These are phyloP conservation scores for Bryum argenteum DNA, from an alignment of 225 moss, liverwort and hornwort species.

Conservation along the genomic window DNA sequence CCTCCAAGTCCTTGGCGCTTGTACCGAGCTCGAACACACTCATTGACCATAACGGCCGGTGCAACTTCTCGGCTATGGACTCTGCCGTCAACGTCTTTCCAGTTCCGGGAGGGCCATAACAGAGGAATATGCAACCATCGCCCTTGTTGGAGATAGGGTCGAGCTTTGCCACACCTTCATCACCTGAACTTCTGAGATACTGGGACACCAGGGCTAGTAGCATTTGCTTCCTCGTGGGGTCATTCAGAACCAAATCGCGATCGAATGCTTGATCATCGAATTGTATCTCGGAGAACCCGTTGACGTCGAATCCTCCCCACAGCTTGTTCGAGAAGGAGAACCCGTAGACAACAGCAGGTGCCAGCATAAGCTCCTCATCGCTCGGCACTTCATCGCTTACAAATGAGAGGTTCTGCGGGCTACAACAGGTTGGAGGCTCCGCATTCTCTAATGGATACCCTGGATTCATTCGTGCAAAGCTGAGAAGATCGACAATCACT, in stretches of 20 bases:
- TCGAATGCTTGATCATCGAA: constrained; percentile 61
- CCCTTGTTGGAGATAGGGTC: constrained; percentile 71
- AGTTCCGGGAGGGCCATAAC: constrained; percentile 65
- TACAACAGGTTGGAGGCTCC: constrained; percentile 38
- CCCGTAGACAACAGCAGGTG: constrained; percentile 71
- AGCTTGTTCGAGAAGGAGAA: constrained; percentile 69
- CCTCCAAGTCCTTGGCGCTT: constrained; percentile 33
- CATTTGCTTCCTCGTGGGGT: constrained; percentile 42
- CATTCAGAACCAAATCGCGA: constrained; percentile 55
- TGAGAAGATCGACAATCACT: constrained; percentile 65
- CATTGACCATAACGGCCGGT: constrained; percentile 69
- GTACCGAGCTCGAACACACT: constrained; percentile 63
- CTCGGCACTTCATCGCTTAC: constrained; percentile 22
- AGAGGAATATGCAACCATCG: constrained; percentile 65
- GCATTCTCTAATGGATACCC: constrained; percentile 49
- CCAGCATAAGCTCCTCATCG: constrained; percentile 53
- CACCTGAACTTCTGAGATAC: constrained; percentile 26
- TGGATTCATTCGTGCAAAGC: constrained; percentile 71
- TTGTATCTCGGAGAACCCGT: constrained; percentile 48
- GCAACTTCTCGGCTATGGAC: constrained; percentile 66
- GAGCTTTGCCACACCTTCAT: background rate
- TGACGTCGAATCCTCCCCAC: constrained; percentile 70
- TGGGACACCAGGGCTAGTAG: constrained; percentile 57
- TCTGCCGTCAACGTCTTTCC: constrained; percentile 74
- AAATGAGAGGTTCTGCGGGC: background rate